Base-by-base conservation (phyloP, 352 stramenopile species). In the Pythium brachiatum region DNA sequence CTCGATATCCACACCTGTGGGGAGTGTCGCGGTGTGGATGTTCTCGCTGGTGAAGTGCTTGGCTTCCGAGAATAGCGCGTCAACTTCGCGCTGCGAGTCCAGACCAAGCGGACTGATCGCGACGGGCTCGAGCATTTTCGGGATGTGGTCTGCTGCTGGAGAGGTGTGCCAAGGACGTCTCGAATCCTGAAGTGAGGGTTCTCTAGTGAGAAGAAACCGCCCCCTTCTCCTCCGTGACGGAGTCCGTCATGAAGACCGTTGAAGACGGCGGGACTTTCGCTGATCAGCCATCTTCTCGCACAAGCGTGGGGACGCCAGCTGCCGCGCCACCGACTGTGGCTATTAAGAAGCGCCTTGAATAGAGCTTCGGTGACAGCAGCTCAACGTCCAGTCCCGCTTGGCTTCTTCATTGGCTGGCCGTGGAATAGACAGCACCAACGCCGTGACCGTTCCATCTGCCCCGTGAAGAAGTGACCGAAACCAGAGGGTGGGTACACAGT, bases 1-100 rank as follows among this genome's bases (percentile, higher is more conserved):
- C 52, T 78, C 79, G 59, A 87, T 60, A 20, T 68, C 75, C 36
- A 87, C 73, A 18, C 75, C 78, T 29, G 75, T 83, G 1, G 73
- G 64, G 4, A 87, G 62, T 11, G 53, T 44, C 4, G 69, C 64
- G 0, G 52, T 69, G 52, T 62, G 58, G 11, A 62, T 65, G 12
- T 57, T 34, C 7, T 58, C 69, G 20, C 69, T 26, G 4, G 63
- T 65, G 41, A 81, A 84, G 60, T 77, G 74, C 57, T 73, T 78
- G n/a, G 59, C 47, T 7, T 69, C 68, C 1, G 73, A 75, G 61
- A 77, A 81, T 29, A 87, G 52, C 58, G 78, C 75, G 48, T 84
- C 73, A 21, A 87, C 69, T 53, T 87, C 73, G 15, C 74, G 74
- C 50, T 81, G 75, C 26, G 68, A 76, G 29, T 55, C 62, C 26